Evolutionary conservation across 345 rosid species (phyloP).

Genomic region (Eucalyptus sp.): DNA sequence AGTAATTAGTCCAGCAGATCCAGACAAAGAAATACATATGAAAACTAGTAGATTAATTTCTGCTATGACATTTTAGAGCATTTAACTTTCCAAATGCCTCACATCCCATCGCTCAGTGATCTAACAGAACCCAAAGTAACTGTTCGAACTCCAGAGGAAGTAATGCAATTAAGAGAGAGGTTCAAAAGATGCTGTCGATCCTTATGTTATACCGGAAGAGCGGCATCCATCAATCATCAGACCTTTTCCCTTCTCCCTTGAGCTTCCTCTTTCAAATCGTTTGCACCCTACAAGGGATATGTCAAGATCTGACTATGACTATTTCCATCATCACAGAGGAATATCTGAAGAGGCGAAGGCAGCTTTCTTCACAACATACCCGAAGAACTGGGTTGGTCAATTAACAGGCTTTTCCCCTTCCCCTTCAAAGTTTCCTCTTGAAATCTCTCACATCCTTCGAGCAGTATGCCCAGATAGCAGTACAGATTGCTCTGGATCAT

Average conservation of each 20-base stretch:
- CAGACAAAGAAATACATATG: neutral
- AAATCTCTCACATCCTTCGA: slow-evolving; percentile 54
- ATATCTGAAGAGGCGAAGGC: neutral
- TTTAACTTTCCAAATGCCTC: neutral
- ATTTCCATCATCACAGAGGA: neutral
- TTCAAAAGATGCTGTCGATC: neutral
- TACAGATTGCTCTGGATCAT: slow-evolving; percentile 73
- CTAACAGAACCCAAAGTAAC: neutral
- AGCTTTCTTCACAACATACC: slow-evolving; percentile 6
- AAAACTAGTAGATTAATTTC: neutral
- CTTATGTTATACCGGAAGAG: neutral
- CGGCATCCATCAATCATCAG: neutral
- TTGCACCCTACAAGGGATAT: neutral
- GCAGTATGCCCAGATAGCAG: slow-evolving; percentile 55
- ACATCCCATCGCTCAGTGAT: neutral
- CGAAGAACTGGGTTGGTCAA: slow-evolving; percentile 27
- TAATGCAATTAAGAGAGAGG: neutral
- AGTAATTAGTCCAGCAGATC: neutral
- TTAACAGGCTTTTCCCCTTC: slow-evolving; percentile 17
- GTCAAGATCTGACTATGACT: neutral
- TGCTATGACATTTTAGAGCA: neutral
- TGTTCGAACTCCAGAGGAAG: neutral
- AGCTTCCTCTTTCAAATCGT: neutral
- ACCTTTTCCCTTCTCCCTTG: neutral
- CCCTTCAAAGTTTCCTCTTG: slow-evolving; percentile 19